Percentiles rank a stretch among this genome's conserved stretches.
These are phyloP conservation scores for Trametes polyzona DNA, from an alignment of 1,284 basidiomycete species.

Conservation along the genomic window DNA sequence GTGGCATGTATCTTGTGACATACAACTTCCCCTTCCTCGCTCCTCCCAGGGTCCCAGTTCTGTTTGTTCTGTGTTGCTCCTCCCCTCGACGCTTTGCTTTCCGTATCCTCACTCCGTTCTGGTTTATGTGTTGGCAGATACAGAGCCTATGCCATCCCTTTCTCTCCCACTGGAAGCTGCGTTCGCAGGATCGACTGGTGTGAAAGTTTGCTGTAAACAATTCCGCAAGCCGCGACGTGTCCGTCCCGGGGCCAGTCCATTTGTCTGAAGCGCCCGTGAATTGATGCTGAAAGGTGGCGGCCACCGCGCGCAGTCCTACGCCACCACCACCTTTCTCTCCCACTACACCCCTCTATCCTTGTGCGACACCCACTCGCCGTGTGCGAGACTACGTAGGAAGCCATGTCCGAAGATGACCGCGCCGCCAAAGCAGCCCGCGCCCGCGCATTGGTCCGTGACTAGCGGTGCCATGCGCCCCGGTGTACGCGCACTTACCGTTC, in stretches of 20 bases:
- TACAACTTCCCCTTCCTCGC: slow-evolving; percentile 31
- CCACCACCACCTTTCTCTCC: slow-evolving; percentile 7
- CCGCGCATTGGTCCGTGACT: slow-evolving; percentile 66
- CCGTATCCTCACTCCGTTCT: slow-evolving; percentile 18
- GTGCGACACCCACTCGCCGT: not conserved
- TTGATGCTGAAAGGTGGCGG: slow-evolving; percentile 6
- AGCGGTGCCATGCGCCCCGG: slow-evolving; percentile 13
- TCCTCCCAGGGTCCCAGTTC: slow-evolving; percentile 17
- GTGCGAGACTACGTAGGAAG: not conserved
- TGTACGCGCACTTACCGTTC: slow-evolving; percentile 15
- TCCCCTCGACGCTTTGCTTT: slow-evolving; percentile 24
- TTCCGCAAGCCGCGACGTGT: no score
- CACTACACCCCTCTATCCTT: not conserved
- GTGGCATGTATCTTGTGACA: slow-evolving; percentile 41
- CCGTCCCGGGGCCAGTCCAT: no score
- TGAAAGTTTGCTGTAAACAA: not conserved
- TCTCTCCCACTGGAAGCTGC: not conserved
- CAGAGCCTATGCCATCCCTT: slow-evolving; percentile 20
- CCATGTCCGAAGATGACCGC: slow-evolving; percentile 73
- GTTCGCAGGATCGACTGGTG: not conserved
- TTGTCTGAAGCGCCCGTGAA: slow-evolving; percentile 5
- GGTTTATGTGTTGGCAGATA: slow-evolving; percentile 25
- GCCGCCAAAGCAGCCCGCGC: slow-evolving; percentile 80
- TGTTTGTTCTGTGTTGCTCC: slow-evolving; percentile 23
- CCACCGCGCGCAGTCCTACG: slow-evolving; percentile 5